Evolutionary conservation across 768 basidiomycete genomes (phyloP), one percentile per base, ranked within the genome.

Genomic region (Pleurotus ostreatus): DNA sequence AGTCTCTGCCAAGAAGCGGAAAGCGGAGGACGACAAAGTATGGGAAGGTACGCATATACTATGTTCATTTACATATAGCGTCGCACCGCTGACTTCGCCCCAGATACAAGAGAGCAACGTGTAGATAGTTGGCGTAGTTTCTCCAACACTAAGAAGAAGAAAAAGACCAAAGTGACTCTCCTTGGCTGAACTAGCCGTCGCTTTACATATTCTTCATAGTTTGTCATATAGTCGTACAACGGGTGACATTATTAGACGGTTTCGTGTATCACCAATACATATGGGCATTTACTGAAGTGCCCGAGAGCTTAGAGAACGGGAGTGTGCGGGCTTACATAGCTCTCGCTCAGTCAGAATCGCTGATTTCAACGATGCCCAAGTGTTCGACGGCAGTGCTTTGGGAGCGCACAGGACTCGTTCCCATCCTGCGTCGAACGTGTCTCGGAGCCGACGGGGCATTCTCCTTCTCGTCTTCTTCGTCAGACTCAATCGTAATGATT

Each of bases 101-200:
- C 65, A 89, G 88, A 87, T 57, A 84, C 74, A 30, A 78, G 92
- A 61, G 92, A 94, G 59, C 75, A 88, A 61, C 85, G 92, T 30
- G 92, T 94, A 26, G 91, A 80, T 62, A 89, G 85, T 64, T 94
- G 92, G 92, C 81, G 92, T 56, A 75, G 73, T 22, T 94, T 94
- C 65, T 70, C 80, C 11, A 73, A 73, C 49, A 75, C 79, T 39
- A 89, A 88, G 72, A 93, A 91, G 80, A 94, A 93, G 76, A 92
- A 92, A 71, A 92, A 90, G 71, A 60, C 76, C 53, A 91, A 92
- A 71, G 74, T 70, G 51, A 71, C 74, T 46, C 68, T 90, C 57
- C 84, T 92, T 49, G 89, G 88, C 63, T 89, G 67, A 81, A 37
- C 63, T 58, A 57, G 46, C 46, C 38, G 62, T 60, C 59, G 43